Conservation (phyloP, 2,329 filamentous ascomycete genomes). For the Xylariaceae sp. region DNA sequence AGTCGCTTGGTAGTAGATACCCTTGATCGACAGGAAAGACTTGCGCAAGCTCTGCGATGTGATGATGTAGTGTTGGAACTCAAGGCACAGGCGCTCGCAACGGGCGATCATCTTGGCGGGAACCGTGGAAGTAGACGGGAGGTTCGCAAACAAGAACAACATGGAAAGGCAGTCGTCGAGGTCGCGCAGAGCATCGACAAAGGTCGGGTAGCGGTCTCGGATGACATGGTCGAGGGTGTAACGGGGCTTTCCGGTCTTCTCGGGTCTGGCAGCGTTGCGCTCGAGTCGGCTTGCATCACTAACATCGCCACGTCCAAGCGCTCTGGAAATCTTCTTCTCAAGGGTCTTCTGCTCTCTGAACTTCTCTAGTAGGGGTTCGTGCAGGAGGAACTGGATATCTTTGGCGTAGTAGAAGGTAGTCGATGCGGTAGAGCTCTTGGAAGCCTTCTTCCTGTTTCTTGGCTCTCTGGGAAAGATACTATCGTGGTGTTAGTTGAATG, state of each 20-base stretch:
- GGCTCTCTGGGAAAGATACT: slow-evolving; percentile 93
- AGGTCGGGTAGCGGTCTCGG: slow-evolving; percentile 96
- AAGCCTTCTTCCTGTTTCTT: slow-evolving; percentile 93
- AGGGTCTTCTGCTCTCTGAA: slow-evolving; percentile 96
- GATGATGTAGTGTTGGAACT: slow-evolving; percentile 98
- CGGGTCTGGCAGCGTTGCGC: slow-evolving; percentile 75
- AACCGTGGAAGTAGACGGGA: slow-evolving; percentile 83
- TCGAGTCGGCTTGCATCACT: slow-evolving; percentile 83
- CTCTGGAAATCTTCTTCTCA: slow-evolving; percentile 94
- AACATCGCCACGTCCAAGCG: slow-evolving; percentile 86
- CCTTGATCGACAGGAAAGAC: slow-evolving; percentile 97
- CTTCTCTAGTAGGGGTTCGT: slow-evolving; percentile 88
- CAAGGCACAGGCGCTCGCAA: slow-evolving; percentile 86
- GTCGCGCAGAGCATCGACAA: slow-evolving; percentile 87
- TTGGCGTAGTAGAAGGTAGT: slow-evolving; percentile 92
- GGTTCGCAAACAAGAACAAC: slow-evolving; percentile 94
- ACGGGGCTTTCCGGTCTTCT: slow-evolving; percentile 83
- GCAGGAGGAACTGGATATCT: slow-evolving; percentile 96
- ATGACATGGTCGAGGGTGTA: slow-evolving; percentile 95
- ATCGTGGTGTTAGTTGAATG: background rate
- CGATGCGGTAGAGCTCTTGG: slow-evolving; percentile 80
- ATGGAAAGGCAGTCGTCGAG: slow-evolving; percentile 95
- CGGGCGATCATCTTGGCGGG: slow-evolving; percentile 93
- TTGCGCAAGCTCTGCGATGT: slow-evolving; percentile 85
- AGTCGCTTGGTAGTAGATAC: slow-evolving; percentile 97